Evolutionary conservation across 2,329 filamentous ascomycete species (phyloP).

Genomic region (Cladorrhinum sp.): DNA sequence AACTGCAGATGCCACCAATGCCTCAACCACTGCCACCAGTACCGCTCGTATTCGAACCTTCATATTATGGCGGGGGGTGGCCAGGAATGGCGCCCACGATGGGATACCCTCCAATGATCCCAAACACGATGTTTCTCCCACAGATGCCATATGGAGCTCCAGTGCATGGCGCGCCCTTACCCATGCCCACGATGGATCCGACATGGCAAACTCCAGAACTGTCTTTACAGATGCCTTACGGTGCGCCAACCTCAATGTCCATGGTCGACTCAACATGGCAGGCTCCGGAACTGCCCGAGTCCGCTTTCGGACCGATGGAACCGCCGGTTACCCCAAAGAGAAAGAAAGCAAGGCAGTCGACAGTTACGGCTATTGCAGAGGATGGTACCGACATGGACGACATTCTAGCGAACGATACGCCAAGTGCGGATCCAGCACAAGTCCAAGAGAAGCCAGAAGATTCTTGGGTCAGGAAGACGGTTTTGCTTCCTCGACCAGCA

Average conservation of each 20-base stretch:
- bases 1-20: background rate
- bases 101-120: constrained; percentile 3
- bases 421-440: background rate
- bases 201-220: constrained; percentile 39
- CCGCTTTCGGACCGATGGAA: background rate
- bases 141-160: constrained; percentile 11
- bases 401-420: constrained; percentile 26
- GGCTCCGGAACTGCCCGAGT: constrained; percentile 33
- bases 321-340: constrained; percentile 17
- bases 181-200: constrained; percentile 31
- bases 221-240: constrained; percentile 16
- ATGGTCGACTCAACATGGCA: constrained; percentile 39
- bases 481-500: constrained; percentile 6
- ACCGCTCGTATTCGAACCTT: background rate
- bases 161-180: background rate
- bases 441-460: background rate
- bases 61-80: constrained; percentile 10
- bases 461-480: constrained; percentile 6
- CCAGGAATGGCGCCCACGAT: background rate
- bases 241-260: constrained; percentile 3
- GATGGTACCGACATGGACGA: constrained; percentile 31
- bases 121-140: constrained; percentile 12
- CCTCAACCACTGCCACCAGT: background rate
- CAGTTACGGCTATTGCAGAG: constrained; percentile 15
- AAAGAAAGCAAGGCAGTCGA: constrained; percentile 13